phyloP scores from a whole-genome alignment of 192 early-diverging fungal genomes.

The Coemansia reversa region DNA sequence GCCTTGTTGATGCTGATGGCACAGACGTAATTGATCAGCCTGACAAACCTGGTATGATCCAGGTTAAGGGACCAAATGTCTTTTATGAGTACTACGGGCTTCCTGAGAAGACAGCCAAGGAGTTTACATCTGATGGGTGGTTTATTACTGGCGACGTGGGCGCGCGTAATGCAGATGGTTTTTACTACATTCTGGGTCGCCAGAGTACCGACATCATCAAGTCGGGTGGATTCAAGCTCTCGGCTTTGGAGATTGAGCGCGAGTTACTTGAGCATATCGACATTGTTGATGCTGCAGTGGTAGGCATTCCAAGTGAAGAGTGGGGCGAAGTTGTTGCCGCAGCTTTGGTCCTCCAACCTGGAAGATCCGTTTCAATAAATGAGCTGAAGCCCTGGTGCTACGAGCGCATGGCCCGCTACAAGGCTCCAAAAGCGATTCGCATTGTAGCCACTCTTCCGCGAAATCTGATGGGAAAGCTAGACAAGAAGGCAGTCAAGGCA shows the following conservation, averaged over 20 bases:
- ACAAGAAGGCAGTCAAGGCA: constrained; percentile 70
- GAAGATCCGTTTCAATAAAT: constrained; percentile 18
- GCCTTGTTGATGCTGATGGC: constrained; percentile 56
- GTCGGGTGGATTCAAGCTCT: constrained; percentile 84
- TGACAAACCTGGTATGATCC: constrained; percentile 66
- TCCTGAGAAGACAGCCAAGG: constrained; percentile 67
- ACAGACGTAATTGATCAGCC: constrained; percentile 53
- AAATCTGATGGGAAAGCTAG: constrained; percentile 89
- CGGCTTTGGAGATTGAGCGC: constrained; percentile 81
- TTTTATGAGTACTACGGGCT: constrained; percentile 76
- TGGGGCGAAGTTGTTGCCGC: constrained; percentile 80
- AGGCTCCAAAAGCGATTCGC: constrained; percentile 63
- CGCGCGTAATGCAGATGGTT: constrained; percentile 55
- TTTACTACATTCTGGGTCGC: constrained; percentile 77
- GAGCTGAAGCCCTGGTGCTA: constrained; percentile 57
- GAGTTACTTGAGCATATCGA: constrained; percentile 63
- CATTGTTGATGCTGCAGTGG: constrained; percentile 70
- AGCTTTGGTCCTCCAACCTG: constrained; percentile 56
- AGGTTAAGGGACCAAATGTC: constrained; percentile 70
- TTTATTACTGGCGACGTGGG: constrained; percentile 83
- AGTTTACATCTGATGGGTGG: constrained; percentile 74
- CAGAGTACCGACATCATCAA: constrained; percentile 85
- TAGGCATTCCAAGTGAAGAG: constrained; percentile 70
- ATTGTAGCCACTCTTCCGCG: constrained; percentile 64
- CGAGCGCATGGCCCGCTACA: constrained; percentile 70